Evolutionary conservation across 2,329 filamentous ascomycete genomes (phyloP).

Genomic region (Pyrenophora teres): DNA sequence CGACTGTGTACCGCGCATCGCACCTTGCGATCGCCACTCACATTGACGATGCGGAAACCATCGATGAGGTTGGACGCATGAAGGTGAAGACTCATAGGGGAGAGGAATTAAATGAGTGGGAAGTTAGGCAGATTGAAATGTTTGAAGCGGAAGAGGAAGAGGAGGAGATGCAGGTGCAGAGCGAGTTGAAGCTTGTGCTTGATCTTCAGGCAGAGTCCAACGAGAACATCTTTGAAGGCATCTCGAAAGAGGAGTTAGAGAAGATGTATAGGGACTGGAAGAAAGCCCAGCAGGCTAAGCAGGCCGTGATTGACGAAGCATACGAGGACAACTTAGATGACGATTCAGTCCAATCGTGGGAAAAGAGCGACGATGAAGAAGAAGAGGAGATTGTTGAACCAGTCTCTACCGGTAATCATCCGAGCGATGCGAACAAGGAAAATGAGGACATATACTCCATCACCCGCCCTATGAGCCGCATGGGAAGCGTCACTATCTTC

Average conservation of each 20-base stretch:
- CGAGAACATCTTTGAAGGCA: not conserved
- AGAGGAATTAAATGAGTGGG: not conserved
- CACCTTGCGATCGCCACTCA: not conserved
- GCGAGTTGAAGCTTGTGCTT: too few species aligned
- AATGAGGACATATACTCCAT: not conserved
- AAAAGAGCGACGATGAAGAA: not conserved
- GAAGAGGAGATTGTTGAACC: not conserved
- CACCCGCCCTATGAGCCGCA: not conserved
- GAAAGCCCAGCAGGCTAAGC: not conserved
- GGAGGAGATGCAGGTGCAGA: not conserved
- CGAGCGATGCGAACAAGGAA: not conserved
- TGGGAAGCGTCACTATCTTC: too few species aligned
- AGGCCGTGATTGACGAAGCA: not conserved
- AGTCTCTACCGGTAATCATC: too few species aligned
- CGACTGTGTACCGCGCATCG: conserved; percentile 3
- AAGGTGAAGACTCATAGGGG: not conserved
- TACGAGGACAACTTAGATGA: too few species aligned
- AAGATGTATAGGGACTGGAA: not conserved
- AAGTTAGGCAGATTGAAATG: not conserved
- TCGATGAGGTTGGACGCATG: not conserved
- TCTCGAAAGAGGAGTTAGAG: conserved; percentile 3
- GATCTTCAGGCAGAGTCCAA: not conserved
- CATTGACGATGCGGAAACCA: conserved; percentile 6
- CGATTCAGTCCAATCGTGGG: not conserved
- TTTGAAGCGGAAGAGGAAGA: not conserved